phyloP scores from a whole-genome alignment of 2,329 filamentous ascomycete genomes.

The Penicillium brasilianum region DNA sequence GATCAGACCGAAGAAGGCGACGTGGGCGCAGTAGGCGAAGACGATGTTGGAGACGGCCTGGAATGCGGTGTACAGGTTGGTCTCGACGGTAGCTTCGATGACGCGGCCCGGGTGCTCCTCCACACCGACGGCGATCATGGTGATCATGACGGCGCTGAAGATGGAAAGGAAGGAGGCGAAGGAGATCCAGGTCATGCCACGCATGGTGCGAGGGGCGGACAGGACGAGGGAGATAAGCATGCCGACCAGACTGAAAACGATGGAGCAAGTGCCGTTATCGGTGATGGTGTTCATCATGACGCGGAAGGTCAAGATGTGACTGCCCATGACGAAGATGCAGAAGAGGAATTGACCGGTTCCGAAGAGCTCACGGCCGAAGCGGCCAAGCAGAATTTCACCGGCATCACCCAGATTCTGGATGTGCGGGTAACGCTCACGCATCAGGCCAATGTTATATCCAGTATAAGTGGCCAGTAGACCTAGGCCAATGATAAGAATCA shows the following conservation, averaged over 20 bases:
- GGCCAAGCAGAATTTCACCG: slow-evolving; percentile 65
- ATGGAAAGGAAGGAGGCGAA: slow-evolving; percentile 67
- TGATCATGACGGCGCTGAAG: slow-evolving; percentile 66
- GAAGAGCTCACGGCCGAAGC: slow-evolving; percentile 65
- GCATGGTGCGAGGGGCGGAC: slow-evolving; percentile 62
- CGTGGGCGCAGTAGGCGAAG: slow-evolving; percentile 71
- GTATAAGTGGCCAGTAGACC: slow-evolving; percentile 64
- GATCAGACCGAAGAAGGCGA: slow-evolving; percentile 71
- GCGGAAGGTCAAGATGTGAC: slow-evolving; percentile 71
- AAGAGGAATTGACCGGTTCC: slow-evolving; percentile 67
- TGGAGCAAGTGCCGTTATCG: slow-evolving; percentile 65
- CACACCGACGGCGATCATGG: slow-evolving; percentile 69
- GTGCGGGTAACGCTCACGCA: slow-evolving; percentile 61
- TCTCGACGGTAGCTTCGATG: slow-evolving; percentile 45
- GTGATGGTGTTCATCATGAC: slow-evolving; percentile 71
- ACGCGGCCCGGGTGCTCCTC: slow-evolving; percentile 47
- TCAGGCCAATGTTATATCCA: slow-evolving; percentile 64
- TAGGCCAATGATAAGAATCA: slow-evolving; percentile 60
- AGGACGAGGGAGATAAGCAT: slow-evolving; percentile 59
- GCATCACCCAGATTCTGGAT: slow-evolving; percentile 72
- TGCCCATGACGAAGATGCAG: slow-evolving; percentile 71
- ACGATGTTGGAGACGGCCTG: slow-evolving; percentile 71
- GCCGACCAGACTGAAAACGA: slow-evolving; percentile 65
- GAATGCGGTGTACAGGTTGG: slow-evolving; percentile 62
- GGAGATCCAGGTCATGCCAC: slow-evolving; percentile 67